phyloP scores from a whole-genome alignment of 208 protist genomes.

The Acanthamoeba culbertsoni region DNA sequence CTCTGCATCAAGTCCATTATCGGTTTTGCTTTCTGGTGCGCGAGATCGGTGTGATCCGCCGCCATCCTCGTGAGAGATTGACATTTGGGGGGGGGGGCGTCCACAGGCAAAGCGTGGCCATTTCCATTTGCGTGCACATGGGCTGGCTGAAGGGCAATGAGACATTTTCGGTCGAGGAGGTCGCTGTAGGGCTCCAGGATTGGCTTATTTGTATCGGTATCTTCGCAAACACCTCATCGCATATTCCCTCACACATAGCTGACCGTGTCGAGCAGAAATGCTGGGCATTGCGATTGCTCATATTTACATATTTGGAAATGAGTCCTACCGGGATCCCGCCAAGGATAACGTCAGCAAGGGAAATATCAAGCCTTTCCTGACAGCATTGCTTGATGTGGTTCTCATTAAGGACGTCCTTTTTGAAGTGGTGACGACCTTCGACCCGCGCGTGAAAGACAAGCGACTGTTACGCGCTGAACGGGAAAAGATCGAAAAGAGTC shows the following conservation, averaged over 20 bases:
- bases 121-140: neutral
- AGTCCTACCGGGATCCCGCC: neutral
- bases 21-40: slow-evolving; percentile 91
- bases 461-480: neutral
- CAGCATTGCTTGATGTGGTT: neutral
- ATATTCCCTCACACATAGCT: neutral
- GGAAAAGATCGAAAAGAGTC: slow-evolving; percentile 11
- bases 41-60: neutral
- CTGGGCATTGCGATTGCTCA: neutral
- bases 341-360: neutral
- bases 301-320: neutral
- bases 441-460: slow-evolving; percentile 21
- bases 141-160: neutral
- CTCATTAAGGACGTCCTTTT: slow-evolving; percentile 4
- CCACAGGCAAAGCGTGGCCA: neutral
- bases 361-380: neutral
- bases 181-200: neutral
- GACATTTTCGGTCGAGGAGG: neutral
- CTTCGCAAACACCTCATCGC: neutral
- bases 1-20: slow-evolving; percentile 91
- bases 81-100: neutral
- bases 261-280: neutral
- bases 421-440: neutral
- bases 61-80: too few species aligned
- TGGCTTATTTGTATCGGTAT: neutral